Conservation (phyloP, 345 rosid genomes). For the Atalantia buxifolia region DNA sequence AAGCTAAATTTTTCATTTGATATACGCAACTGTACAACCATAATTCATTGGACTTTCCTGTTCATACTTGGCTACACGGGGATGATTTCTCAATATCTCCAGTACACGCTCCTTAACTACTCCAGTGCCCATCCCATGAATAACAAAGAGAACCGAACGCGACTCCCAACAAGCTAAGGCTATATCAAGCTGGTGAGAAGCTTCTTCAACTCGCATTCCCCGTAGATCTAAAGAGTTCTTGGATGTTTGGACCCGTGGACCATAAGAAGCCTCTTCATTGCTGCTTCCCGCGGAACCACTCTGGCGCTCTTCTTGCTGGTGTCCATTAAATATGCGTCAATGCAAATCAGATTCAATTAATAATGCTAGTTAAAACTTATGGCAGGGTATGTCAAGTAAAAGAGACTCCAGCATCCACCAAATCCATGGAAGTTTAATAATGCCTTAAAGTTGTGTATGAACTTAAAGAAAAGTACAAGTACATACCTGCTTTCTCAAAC, state of each 20-base stretch:
- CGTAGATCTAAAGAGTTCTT: slow-evolving; percentile 83
- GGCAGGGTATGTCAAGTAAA: not conserved
- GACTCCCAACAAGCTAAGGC: slow-evolving; percentile 51
- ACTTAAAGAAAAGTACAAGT: not conserved
- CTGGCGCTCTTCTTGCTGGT: slow-evolving; percentile 32
- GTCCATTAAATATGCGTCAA: slow-evolving; percentile 22
- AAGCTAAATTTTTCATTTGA: slow-evolving; percentile 38
- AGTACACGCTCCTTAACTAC: slow-evolving; percentile 64
- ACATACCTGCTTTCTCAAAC: slow-evolving; percentile 52
- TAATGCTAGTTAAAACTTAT: not conserved
- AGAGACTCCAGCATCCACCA: not conserved
- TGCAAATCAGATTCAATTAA: slow-evolving; percentile 2
- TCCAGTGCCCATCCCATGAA: slow-evolving; percentile 87
- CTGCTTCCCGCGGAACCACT: slow-evolving; percentile 14
- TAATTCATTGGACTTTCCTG: slow-evolving; percentile 73
- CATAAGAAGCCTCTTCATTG: slow-evolving; percentile 31
- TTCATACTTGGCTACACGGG: slow-evolving; percentile 59
- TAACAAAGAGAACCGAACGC: slow-evolving; percentile 52
- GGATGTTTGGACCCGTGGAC: slow-evolving; percentile 56
- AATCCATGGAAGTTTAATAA: not conserved
- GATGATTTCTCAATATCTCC: slow-evolving; percentile 53
- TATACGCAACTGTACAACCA: slow-evolving; percentile 89
- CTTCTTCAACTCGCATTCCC: slow-evolving; percentile 82
- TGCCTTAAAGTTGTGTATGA: not conserved
- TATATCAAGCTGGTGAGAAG: slow-evolving; percentile 58